Percentiles rank a stretch among this genome's conserved stretches.
phyloP scores from a whole-genome alignment of 2,329 filamentous ascomycete genomes.

The Fusarium mexicanum region DNA sequence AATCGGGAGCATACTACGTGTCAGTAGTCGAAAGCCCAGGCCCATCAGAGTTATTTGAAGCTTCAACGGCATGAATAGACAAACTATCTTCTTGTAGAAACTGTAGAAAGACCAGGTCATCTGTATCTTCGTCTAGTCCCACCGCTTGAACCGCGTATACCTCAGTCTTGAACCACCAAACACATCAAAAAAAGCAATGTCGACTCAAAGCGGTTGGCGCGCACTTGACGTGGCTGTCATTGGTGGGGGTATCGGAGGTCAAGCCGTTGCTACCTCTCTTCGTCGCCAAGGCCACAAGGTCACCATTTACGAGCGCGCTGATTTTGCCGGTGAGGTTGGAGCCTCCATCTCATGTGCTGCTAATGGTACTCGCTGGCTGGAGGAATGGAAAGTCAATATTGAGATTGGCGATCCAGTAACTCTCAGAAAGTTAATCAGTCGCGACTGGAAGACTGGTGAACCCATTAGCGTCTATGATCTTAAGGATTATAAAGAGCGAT shows the following conservation, averaged over 20 bases:
- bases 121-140: not conserved
- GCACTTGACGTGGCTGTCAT: not conserved
- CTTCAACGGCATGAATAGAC: not conserved
- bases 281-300: not conserved
- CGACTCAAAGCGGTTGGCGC: not conserved
- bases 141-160: too few relatives aligned
- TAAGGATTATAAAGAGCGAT: not conserved
- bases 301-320: not conserved
- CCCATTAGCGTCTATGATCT: not conserved
- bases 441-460: not conserved
- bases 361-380: not conserved
- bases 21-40: too few relatives aligned
- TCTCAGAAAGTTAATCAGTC: not conserved
- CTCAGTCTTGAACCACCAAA: not conserved
- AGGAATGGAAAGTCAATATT: not conserved
- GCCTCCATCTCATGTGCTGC: not conserved
- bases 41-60: not conserved
- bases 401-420: not conserved
- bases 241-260: not conserved
- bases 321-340: not conserved
- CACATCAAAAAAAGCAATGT: not conserved
- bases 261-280: not conserved
- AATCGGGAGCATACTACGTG: not conserved
- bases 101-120: accelerated
- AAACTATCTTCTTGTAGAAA: not conserved